Evolutionary conservation across 2,329 filamentous ascomycete genomes (phyloP).

Genomic region (Rasamsonia emersonii): DNA sequence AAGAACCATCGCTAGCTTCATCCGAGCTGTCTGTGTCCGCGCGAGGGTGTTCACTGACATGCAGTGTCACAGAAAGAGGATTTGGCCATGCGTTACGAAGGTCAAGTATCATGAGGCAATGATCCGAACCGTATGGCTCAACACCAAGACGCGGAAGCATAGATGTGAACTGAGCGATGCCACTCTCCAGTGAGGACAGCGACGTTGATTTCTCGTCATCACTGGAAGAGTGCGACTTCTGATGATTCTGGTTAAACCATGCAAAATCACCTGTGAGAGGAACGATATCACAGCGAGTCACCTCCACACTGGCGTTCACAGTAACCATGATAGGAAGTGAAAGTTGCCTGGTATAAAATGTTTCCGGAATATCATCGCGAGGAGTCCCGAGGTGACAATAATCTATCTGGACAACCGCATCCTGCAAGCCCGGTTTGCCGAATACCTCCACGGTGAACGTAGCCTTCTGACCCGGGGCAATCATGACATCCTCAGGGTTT

Average conservation of each 20-base stretch:
- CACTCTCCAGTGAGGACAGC: conserved; percentile 8
- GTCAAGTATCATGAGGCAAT: conserved; percentile 74
- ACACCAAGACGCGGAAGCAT: conserved; percentile 36
- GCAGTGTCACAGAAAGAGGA: conserved; percentile 59
- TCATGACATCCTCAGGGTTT: conserved; percentile 46
- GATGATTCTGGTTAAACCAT: conserved; percentile 41
- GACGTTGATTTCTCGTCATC: conserved; percentile 5
- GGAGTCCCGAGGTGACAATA: conserved; percentile 72
- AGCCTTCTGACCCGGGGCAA: conserved; percentile 57
- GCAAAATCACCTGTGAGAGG: conserved; percentile 63
- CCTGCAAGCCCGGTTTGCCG: conserved; percentile 75
- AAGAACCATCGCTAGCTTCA: conserved; percentile 16
- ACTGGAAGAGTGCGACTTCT: conserved; percentile 2
- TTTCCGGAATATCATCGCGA: conserved; percentile 57
- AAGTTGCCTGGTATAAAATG: conserved; percentile 78
- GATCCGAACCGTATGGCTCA: conserved; percentile 45
- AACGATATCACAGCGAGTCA: conserved; percentile 69
- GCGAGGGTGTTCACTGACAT: conserved; percentile 29
- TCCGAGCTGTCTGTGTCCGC: conserved; percentile 8
- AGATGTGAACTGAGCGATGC: conserved; percentile 36
- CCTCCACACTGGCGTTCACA: conserved; percentile 82
- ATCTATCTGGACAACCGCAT: conserved; percentile 72
- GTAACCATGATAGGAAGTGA: conserved; percentile 75
- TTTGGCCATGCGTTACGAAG: conserved; percentile 85
- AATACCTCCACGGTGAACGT: conserved; percentile 77